Evolutionary conservation across 2,329 filamentous ascomycete species (phyloP), one percentile per base, ranked within the genome.

Genomic region (Diaporthe longicolla): DNA sequence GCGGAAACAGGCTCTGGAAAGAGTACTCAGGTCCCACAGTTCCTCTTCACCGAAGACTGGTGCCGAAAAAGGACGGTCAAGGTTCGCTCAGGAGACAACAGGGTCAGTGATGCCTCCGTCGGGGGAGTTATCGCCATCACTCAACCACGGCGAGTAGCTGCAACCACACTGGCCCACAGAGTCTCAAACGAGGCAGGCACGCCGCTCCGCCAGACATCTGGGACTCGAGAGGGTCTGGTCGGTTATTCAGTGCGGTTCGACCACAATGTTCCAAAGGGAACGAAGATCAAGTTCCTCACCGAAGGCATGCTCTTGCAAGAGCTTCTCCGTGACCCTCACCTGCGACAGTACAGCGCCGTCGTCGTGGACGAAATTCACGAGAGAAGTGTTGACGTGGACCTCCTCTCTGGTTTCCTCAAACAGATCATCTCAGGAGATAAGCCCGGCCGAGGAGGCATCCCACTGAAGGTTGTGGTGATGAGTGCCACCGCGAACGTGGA

Each of bases 341-440:
- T 99, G 79, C 90, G 89, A 43, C 92, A 94, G 80, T 99, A 99
- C 81, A 97, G 95, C 79, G 95, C 93, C 4, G 89, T 99, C 0
- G 89, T 99, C 24, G 94, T 99, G 10, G 97, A 99, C 83, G 97
- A 99, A 82, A 97, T 99, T 17, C 97, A 99, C 85, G 97, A 99
- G 85, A 89, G 97, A 78, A 97, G 95, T 77, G 90, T 98, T 29
- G 97, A 98, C 81, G 96, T 98, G 10, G 97, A 99, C 84, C 84
- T 99, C 35, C 88, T 98, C 13, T 87, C 97, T 35, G 97, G 97
- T 0, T 98, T 99, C 77, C 81, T 99, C 76, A 94, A 94, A 80
- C 93, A 93, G 75, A 89, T 98, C 61, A 85, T 97, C 1, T 85
- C 87, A 0, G 86, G 89, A 3, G 87, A 91, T 72, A 89, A 90